These are phyloP conservation scores for Sporothrix euskadiensis DNA, from an alignment of 2,329 filamentous ascomycete genomes.

Conservation along the genomic window DNA sequence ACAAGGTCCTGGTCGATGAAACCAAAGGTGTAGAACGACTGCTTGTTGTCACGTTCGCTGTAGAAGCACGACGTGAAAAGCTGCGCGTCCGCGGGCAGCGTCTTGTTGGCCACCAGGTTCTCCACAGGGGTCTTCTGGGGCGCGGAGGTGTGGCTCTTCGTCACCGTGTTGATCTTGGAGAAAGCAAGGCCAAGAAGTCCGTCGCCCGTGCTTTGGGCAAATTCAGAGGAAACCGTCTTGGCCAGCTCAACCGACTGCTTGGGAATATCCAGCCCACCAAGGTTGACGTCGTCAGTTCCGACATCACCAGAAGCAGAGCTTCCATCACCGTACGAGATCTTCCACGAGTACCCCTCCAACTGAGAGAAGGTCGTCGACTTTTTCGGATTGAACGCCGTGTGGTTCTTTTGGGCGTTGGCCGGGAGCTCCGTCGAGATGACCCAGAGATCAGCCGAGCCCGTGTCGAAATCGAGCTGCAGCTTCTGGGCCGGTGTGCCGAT, in stretches of 20 bases:
- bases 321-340: conserved; percentile 67
- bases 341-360: conserved; percentile 55
- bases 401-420: conserved; percentile 42
- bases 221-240: conserved; percentile 58
- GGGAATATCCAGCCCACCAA: conserved; percentile 63
- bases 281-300: conserved; percentile 60
- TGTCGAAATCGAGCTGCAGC: conserved; percentile 67
- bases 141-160: conserved; percentile 41
- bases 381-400: conserved; percentile 59
- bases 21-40: conserved; percentile 72
- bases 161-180: conserved; percentile 63
- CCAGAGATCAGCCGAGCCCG: conserved; percentile 70
- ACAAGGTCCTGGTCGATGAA: conserved; percentile 67
- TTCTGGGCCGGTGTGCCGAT: conserved; percentile 67
- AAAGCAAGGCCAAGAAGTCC: conserved; percentile 69
- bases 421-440: conserved; percentile 57
- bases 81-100: conserved; percentile 51
- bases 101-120: conserved; percentile 61
- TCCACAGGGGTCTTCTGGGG: conserved; percentile 64
- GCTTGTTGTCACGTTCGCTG: conserved; percentile 51
- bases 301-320: conserved; percentile 67
- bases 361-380: conserved; percentile 63
- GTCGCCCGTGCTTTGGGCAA: conserved; percentile 57
- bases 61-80: conserved; percentile 67
- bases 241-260: conserved; percentile 67